Conservation (phyloP, 2,329 filamentous ascomycete genomes). For the Fusarium kyushuense region DNA sequence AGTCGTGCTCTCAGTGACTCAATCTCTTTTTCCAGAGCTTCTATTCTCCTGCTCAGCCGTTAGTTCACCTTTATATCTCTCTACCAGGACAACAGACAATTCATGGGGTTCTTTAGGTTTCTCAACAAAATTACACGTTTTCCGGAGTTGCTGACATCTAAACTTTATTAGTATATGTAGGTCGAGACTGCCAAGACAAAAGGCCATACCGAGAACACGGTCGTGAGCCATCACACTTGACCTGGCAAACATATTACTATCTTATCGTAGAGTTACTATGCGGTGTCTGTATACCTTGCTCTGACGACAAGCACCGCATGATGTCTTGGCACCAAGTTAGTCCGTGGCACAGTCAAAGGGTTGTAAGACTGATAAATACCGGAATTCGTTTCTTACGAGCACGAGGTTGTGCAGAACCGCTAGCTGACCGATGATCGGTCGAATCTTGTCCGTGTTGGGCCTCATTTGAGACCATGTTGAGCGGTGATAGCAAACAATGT, state of each 20-base stretch:
- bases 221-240: constrained; percentile 14
- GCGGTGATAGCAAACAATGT: constrained; percentile 4
- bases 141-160: constrained; percentile 15
- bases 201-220: constrained; percentile 15
- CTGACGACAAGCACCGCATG: constrained; percentile 19
- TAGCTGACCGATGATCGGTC: not conserved
- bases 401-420: not conserved
- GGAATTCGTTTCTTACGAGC: constrained; percentile 23
- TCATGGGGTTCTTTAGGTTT: constrained; percentile 17
- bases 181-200: rapidly evolving
- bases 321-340: constrained; percentile 8
- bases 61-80: rapidly evolving
- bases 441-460: not conserved
- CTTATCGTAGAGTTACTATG: rapidly evolving
- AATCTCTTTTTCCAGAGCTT: constrained; percentile 13
- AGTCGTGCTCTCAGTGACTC: constrained; percentile 4
- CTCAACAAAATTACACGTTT: constrained; percentile 10
- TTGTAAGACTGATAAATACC: not conserved
- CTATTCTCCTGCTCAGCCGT: not conserved
- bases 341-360: too few species aligned
- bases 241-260: not conserved
- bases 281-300: constrained; percentile 3
- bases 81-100: not conserved
- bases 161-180: not conserved
- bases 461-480: not conserved